phyloP scores from a whole-genome alignment of 2,329 filamentous ascomycete species.

The Stachybotrys elegans region DNA sequence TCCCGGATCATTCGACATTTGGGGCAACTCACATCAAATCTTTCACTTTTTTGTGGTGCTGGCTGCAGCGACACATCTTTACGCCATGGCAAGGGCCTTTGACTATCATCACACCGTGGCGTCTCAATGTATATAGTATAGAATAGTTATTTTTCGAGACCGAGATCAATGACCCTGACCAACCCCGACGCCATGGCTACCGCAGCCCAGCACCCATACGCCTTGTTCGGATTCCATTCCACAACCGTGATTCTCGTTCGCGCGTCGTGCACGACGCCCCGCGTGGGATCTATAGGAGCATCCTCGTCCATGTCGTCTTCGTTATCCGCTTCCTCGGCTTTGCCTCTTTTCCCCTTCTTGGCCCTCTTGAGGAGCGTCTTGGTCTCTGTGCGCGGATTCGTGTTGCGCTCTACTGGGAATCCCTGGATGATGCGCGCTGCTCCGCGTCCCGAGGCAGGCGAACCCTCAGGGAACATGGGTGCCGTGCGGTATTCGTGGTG shows the following conservation, averaged over 20 bases:
- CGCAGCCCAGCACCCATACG: slow-evolving; percentile 63
- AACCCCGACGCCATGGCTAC: slow-evolving; percentile 63
- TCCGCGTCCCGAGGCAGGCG: slow-evolving; percentile 32
- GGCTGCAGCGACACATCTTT: slow-evolving; percentile 76
- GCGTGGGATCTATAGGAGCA: slow-evolving; percentile 29
- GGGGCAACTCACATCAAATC: slow-evolving; percentile 91
- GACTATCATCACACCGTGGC: slow-evolving; percentile 70
- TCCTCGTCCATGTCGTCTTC: slow-evolving; percentile 28
- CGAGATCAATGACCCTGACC: slow-evolving; percentile 61
- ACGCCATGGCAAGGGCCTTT: slow-evolving; percentile 77
- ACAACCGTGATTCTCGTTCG: slow-evolving; percentile 56
- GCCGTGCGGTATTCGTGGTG: slow-evolving; percentile 48
- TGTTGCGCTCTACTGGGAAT: slow-evolving; percentile 45
- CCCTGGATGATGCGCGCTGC: slow-evolving; percentile 47
- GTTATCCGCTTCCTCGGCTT: slow-evolving; percentile 22
- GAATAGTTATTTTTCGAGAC: slow-evolving; percentile 32
- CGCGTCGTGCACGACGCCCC: slow-evolving; percentile 55
- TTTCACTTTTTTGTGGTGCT: slow-evolving; percentile 87
- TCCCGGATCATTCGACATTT: slow-evolving; percentile 81
- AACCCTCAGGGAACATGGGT: slow-evolving; percentile 20
- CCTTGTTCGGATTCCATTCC: slow-evolving; percentile 63
- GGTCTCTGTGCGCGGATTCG: slow-evolving; percentile 36
- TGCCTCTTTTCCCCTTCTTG: slow-evolving; percentile 30
- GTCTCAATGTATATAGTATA: slow-evolving; percentile 36
- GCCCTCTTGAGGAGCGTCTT: slow-evolving; percentile 30